Evolutionary conservation across 73 alveolate species (phyloP), one percentile per base, ranked within the genome.

Genomic region (Paramecium tetraurelia): DNA sequence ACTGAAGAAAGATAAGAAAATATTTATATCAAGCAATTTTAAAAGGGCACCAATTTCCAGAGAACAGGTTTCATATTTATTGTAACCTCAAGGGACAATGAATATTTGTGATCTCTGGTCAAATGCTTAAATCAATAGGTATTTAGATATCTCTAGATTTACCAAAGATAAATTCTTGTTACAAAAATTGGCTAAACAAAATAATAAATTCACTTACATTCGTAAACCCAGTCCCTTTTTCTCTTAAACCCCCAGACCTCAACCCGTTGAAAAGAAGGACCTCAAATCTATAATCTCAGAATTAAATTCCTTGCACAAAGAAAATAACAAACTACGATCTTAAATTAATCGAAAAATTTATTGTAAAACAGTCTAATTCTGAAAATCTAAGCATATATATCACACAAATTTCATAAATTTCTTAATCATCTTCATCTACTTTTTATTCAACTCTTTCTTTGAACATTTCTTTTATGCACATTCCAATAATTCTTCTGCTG

Each of bases 91-190:
- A 63, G 84, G 84, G 9, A 63, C 84, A 11, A 63, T 63, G 84
- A 63, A 63, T 63, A 63, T 63, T 31, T 27, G 84, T 63, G 84
- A 63, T 63, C 84, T 63, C 3, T 63, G 84, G 84, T 63, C 84
- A 22, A 63, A 27, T 31, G 46, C 84, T 22, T 27, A 63, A 63
- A 63, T 63, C 84, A 63, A 63, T 63, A 27, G 84, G 46, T 63
- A 63, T 63, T 33, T 63, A 31, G 84, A 63, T 33, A 63, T 63
- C 29, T 63, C 84, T 33, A 20, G 84, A 63, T 63, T 63, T 63
- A 63, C 84, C 27, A 63, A 63, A 33, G 84, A 63, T 27, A 63
- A 63, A 33, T 63, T 63, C 46, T 7, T 63, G 31, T 41, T 63
- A 2, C 21, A 63, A 33, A 63, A 63, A 63, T 20, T 63, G 3